A percentile compares a stretch with the other conserved stretches of the same genome.
Evolutionary conservation across 1,139 yeast genomes (phyloP).

Genomic region (Pichia cactophila): DNA sequence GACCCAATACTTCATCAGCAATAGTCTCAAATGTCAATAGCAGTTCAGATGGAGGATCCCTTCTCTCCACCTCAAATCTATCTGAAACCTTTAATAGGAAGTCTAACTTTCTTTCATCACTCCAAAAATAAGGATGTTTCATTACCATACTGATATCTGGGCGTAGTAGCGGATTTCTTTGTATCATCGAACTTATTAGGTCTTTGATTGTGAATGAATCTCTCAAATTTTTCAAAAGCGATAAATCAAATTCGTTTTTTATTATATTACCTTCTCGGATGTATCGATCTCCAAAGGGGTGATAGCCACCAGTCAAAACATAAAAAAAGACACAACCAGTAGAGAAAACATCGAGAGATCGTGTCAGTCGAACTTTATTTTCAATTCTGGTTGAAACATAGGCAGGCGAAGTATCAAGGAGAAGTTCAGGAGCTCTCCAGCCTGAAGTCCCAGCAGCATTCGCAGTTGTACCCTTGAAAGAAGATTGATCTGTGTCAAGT

Average conservation of each 20-base stretch:
- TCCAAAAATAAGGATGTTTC: constrained; percentile 88
- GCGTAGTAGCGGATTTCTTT: constrained; percentile 57
- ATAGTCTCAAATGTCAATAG: constrained; percentile 52
- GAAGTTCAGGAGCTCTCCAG: constrained; percentile 95
- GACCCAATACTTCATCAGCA: constrained; percentile 47
- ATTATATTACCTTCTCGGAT: constrained; percentile 84
- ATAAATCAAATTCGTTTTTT: constrained; percentile 56
- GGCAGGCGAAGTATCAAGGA: constrained; percentile 31
- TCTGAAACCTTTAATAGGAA: constrained; percentile 84
- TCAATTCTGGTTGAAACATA: constrained; percentile 31
- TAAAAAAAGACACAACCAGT: constrained; percentile 92
- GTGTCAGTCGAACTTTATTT: constrained; percentile 60
- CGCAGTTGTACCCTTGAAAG: constrained; percentile 86
- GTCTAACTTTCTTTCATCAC: constrained; percentile 63
- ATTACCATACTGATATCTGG: constrained; percentile 65
- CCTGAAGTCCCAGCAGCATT: constrained; percentile 97
- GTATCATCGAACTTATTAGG: constrained; percentile 65
- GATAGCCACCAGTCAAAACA: constrained; percentile 75
- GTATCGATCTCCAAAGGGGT: constrained; percentile 90
- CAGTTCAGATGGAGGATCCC: constrained; percentile 78
- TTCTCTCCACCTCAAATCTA: constrained; percentile 75
- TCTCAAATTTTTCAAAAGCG: constrained; percentile 33
- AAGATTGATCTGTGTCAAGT: constrained; percentile 84
- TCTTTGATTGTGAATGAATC: constrained; percentile 63
- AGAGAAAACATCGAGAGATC: constrained; percentile 90